Conservation (phyloP, 495 filamentous ascomycete species). For the Trichoderma asperelloides region DNA sequence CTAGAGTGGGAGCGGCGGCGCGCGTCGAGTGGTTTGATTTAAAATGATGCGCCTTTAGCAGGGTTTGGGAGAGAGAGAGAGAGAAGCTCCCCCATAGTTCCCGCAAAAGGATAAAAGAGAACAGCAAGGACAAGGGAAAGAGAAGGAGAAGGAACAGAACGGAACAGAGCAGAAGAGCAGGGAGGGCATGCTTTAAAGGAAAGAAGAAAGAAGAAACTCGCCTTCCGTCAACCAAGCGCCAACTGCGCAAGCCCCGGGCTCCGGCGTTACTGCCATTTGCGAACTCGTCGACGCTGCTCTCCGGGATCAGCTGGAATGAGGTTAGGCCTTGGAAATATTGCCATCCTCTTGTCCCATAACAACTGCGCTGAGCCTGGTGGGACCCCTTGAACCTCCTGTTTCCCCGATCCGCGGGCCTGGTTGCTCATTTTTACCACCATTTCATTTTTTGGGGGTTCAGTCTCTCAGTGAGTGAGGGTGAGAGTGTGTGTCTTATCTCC, state of each 20-base stretch:
- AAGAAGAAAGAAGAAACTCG: too few relatives aligned
- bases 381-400: not conserved
- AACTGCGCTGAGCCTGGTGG: not conserved
- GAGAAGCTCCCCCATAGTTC: not conserved
- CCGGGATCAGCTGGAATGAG: not conserved
- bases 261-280: not conserved
- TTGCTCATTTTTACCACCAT: not conserved
- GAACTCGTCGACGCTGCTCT: too few relatives aligned
- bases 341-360: not conserved
- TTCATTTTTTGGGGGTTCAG: not conserved
- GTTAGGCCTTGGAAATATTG: not conserved
- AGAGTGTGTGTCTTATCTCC: not conserved
- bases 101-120: too few relatives aligned
- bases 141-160: too few relatives aligned
- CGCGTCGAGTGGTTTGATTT: not conserved
- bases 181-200: too few relatives aligned
- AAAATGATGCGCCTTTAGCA: not conserved
- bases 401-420: slow-evolving; percentile 1
- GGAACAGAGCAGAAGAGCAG: too few relatives aligned
- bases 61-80: not conserved
- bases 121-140: too few relatives aligned
- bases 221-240: too few relatives aligned
- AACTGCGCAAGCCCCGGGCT: not conserved
- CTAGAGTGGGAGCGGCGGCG: not conserved
- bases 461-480: not conserved